Conservation (phyloP, 1,284 basidiomycete genomes). For the Anthracocystis panici-leucophaei region DNA sequence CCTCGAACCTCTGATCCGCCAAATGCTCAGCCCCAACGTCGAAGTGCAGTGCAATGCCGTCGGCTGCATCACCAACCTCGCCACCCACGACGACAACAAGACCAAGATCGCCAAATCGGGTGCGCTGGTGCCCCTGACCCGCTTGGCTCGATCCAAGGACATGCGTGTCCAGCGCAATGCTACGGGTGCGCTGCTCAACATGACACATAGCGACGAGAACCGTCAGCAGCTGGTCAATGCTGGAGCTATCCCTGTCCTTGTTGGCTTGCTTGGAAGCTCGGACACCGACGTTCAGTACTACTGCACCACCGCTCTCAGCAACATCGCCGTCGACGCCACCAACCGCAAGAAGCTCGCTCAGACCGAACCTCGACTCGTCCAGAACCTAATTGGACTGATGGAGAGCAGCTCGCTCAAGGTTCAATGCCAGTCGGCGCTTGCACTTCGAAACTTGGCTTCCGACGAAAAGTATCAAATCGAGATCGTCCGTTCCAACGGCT, state of each 20-base stretch:
- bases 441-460: conserved; percentile 94
- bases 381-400: conserved; percentile 95
- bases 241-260: conserved; percentile 96
- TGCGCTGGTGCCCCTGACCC: conserved; percentile 93
- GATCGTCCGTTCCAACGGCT: conserved; percentile 95
- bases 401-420: conserved; percentile 97
- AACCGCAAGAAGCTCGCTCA: conserved; percentile 97
- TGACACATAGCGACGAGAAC: conserved; percentile 98
- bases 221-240: conserved; percentile 98
- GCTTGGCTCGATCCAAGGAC: conserved; percentile 96
- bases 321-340: conserved; percentile 79
- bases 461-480: conserved; percentile 99
- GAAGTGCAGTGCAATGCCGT: conserved; percentile 99
- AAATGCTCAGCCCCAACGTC: conserved; percentile 99
- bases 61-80: conserved; percentile 98
- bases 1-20: conserved; percentile 95
- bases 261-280: conserved; percentile 92
- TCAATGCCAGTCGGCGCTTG: conserved; percentile 97
- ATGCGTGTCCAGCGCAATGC: conserved; percentile 99
- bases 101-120: conserved; percentile 99
- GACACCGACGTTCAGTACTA: conserved; percentile 99
- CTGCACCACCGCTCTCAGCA: conserved; percentile 97
- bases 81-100: conserved; percentile 99
- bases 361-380: conserved; percentile 93
- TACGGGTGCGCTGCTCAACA: conserved; percentile 96